Evolutionary conservation across 2,329 filamentous ascomycete species (phyloP), one percentile per base, ranked within the genome.

Genomic region (Paramyrothecium sp.): DNA sequence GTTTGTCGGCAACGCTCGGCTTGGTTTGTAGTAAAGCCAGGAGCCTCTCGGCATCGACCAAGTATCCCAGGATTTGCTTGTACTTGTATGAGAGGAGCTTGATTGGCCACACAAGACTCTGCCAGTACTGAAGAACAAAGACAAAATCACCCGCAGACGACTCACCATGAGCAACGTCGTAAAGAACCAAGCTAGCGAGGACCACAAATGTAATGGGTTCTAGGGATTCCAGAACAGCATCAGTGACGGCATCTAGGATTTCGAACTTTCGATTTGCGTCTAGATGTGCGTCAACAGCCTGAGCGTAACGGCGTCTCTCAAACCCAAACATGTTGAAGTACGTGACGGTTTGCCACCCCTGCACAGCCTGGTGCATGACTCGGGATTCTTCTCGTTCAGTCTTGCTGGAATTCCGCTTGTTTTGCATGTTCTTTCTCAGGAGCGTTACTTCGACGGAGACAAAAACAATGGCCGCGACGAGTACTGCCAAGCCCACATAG

Each of bases 1-100:
- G 71, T 34, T 71, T 73, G 49, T 88, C 81, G 0, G 69, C 67
- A 8, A 89, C 78, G 2, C 76, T 80, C 0, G 86, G 78, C 57
- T 87, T 81, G 7, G 81, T 84, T 51, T 82, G 78, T 8, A 89
- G 74, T 1, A 89, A 75, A 58, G 79, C 72, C 0, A 82, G 75
- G 7, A 89, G 73, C 3, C 84, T 79, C 64, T 91, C 88, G 0
- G 87, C 85, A 63, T 90, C 85, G 41, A 90, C 82, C 23, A 91
- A 72, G 51, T 84, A 80, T 0, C 63, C 61, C 33, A 67, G 60
- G 20, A 71, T 56, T 7, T 59, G 58, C 3, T 63, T 61, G 12
- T 71, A 67, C 7, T 66, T 65, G 51, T 63, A 63, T 10, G 66
- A 67, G 3, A 74, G 67, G 21, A 65, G 72, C 61, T 67, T 65